Percentiles rank a stretch among this genome's conserved stretches.
These are phyloP conservation scores for Arabis hirsuta DNA, from an alignment of 345 rosid species.

Conservation along the genomic window DNA sequence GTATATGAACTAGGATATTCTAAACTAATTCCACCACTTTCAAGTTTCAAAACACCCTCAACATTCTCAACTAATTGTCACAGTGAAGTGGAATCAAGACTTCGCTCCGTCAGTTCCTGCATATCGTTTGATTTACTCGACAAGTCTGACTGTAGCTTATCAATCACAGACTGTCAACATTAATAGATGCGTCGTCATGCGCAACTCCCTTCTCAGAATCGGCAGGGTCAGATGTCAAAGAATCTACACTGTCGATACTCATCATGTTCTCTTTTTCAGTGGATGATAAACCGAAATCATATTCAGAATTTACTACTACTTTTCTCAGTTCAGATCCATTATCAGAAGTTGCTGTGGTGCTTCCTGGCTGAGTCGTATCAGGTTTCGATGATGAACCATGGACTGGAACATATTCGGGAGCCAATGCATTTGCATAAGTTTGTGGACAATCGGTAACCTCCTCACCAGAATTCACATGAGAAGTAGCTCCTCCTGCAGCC, in stretches of 20 bases:
- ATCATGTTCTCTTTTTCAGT: no score
- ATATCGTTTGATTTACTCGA: slow-evolving; percentile 51
- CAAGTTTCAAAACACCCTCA: slow-evolving; percentile 60
- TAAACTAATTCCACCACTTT: slow-evolving; percentile 43
- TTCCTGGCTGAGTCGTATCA: slow-evolving; percentile 39
- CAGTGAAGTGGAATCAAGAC: slow-evolving; percentile 54
- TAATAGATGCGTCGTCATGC: slow-evolving; percentile 35
- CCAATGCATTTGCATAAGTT: slow-evolving; percentile 44
- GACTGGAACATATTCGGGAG: slow-evolving; percentile 45
- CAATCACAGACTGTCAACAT: slow-evolving; percentile 48
- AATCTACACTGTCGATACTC: not conserved
- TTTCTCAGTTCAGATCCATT: slow-evolving; percentile 35
- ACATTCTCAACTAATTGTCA: slow-evolving; percentile 60
- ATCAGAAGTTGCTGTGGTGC: slow-evolving; percentile 31
- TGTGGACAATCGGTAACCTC: slow-evolving; percentile 45
- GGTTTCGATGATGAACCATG: slow-evolving; percentile 42
- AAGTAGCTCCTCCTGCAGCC: slow-evolving; percentile 49
- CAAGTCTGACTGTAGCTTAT: slow-evolving; percentile 62
- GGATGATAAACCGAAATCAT: no score
- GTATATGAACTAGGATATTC: slow-evolving; percentile 52
- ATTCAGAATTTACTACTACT: not conserved
- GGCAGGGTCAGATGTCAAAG: slow-evolving; percentile 34
- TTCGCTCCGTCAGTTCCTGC: slow-evolving; percentile 57
- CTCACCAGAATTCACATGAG: slow-evolving; percentile 39
- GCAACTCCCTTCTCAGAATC: slow-evolving; percentile 48